phyloP scores from a whole-genome alignment of 1,284 basidiomycete genomes.

The Neolentinus lepideus region DNA sequence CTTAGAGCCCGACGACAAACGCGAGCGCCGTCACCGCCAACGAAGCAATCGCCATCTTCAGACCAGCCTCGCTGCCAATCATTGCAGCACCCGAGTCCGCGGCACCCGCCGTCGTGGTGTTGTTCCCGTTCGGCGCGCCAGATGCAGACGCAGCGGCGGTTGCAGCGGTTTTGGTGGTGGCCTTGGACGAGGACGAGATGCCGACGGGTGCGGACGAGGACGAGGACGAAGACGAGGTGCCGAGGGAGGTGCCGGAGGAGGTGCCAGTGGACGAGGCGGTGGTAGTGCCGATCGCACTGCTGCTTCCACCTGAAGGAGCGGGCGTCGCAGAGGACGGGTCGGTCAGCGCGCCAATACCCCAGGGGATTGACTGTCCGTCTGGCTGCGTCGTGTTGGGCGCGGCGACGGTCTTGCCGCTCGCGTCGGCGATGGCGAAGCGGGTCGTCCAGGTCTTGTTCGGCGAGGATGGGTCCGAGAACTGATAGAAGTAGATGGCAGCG shows the following conservation, averaged over 20 bases:
- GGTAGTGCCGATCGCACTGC: neutral
- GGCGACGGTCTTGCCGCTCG: conserved; percentile 39
- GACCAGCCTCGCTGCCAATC: neutral
- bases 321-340: conserved; percentile 26
- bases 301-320: conserved; percentile 15
- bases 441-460: conserved; percentile 62
- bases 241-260: neutral
- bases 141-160: neutral
- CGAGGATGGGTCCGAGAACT: conserved; percentile 45
- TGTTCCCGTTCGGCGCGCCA: neutral
- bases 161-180: neutral
- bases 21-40: neutral
- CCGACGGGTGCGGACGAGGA: too few species aligned
- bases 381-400: conserved; percentile 51
- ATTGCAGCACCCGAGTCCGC: neutral
- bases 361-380: conserved; percentile 46
- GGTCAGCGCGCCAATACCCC: conserved; percentile 63
- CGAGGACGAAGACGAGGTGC: neutral
- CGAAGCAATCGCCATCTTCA: neutral
- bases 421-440: conserved; percentile 70
- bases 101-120: neutral
- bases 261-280: neutral
- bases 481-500: conserved; percentile 76
- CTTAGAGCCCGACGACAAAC: neutral
- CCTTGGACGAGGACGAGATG: neutral